Evolutionary conservation across 257 asterid species (phyloP).

Genomic region (Nicotiana attenuata): DNA sequence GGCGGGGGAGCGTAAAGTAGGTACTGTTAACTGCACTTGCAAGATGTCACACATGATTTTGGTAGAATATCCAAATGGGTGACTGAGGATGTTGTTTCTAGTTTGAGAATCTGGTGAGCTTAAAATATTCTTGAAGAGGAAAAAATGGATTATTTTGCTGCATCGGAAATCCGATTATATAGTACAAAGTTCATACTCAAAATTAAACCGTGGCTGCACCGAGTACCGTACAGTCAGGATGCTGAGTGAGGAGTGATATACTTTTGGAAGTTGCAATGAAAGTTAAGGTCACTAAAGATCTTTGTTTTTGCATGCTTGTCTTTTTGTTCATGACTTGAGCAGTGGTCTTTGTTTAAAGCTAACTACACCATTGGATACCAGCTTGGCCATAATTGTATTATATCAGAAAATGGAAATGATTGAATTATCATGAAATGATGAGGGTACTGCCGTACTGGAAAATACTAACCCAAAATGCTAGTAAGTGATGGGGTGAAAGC

Average conservation of each 20-base stretch:
- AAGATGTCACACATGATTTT: constrained; percentile 1
- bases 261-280: not conserved
- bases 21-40: not conserved
- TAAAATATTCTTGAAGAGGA: not conserved
- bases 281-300: not conserved
- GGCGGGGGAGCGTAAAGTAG: not conserved
- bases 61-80: not conserved
- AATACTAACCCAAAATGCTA: not conserved
- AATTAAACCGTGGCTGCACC: not conserved
- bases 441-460: not conserved
- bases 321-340: not conserved
- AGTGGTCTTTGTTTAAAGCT: not conserved
- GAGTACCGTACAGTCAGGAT: not conserved
- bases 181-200: not conserved
- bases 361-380: not conserved
- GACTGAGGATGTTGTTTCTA: not conserved
- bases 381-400: not conserved
- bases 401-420: not conserved
- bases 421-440: not conserved
- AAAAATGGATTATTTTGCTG: not conserved
- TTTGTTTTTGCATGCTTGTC: not conserved
- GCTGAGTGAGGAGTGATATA: not conserved
- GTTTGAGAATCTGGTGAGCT: not conserved
- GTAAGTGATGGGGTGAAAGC: too few relatives aligned
- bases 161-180: not conserved